Percentiles rank a stretch among this genome's conserved stretches.
Evolutionary conservation across 768 basidiomycete genomes (phyloP).

Genomic region (Amanita muscaria): DNA sequence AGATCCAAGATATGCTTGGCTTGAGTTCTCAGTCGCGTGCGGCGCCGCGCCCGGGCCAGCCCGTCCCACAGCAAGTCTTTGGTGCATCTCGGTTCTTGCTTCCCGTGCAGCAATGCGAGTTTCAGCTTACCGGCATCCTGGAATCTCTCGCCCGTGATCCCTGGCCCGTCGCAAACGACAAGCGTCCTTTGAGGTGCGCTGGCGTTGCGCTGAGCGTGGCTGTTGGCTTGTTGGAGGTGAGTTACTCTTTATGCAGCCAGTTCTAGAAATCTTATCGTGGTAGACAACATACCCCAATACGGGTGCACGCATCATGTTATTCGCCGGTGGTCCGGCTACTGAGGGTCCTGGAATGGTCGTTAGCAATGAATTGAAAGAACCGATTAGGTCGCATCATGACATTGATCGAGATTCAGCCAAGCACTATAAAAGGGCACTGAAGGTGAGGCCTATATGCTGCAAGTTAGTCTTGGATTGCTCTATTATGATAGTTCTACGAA

Average conservation of each 20-base stretch:
- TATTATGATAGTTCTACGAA: constrained; percentile 79
- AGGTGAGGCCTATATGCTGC: constrained; percentile 42
- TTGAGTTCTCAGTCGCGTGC: constrained; percentile 72
- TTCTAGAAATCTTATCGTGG: background rate
- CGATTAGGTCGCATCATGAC: constrained; percentile 97
- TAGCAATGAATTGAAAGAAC: constrained; percentile 89
- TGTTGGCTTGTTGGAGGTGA: constrained; percentile 80
- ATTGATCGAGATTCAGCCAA: constrained; percentile 96
- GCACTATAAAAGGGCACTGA: constrained; percentile 93
- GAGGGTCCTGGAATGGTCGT: constrained; percentile 98
- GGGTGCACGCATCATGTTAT: constrained; percentile 93
- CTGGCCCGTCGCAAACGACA: constrained; percentile 96
- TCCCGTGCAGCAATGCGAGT: constrained; percentile 88
- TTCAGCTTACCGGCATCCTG: constrained; percentile 89
- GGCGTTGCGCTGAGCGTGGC: constrained; percentile 93
- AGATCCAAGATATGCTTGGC: constrained; percentile 97
- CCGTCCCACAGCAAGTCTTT: constrained; percentile 68
- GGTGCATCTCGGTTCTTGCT: constrained; percentile 89
- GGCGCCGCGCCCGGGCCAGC: constrained; percentile 80
- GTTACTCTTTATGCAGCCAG: constrained; percentile 9
- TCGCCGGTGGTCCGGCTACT: constrained; percentile 90
- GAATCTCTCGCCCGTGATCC: constrained; percentile 85
- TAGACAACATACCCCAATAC: constrained; percentile 89
- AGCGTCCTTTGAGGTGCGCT: constrained; percentile 87
- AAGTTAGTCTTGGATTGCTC: constrained; percentile 6